These are phyloP conservation scores for Pseudomonodictys pantanalensis DNA, from an alignment of 495 filamentous ascomycete genomes.

Conservation along the genomic window DNA sequence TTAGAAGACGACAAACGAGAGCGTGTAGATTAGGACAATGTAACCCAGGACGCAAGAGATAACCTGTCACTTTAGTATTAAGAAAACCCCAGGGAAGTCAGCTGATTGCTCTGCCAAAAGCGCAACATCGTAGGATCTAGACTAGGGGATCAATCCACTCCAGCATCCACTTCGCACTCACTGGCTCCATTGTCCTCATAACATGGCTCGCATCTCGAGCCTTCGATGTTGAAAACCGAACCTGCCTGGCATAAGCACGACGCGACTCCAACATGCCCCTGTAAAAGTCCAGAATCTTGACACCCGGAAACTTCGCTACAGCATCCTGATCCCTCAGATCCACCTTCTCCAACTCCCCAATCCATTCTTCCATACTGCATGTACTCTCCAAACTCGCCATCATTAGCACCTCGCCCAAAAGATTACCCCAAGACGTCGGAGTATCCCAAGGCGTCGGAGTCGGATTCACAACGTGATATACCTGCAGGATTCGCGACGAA, in stretches of 20 bases:
- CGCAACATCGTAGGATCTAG: no score
- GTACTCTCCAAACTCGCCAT: not conserved
- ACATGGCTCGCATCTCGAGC: not conserved
- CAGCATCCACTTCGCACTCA: not conserved
- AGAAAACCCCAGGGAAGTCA: no score
- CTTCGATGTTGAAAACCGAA: not conserved
- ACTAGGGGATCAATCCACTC: not conserved
- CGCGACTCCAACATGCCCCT: not conserved
- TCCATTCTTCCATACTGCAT: not conserved
- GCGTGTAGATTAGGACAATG: no score
- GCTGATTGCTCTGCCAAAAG: no score
- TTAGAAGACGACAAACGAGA: no score
- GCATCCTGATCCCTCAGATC: not conserved
- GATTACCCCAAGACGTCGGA: not conserved
- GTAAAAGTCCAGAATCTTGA: not conserved
- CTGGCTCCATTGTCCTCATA: not conserved
- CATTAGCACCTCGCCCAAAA: no score
- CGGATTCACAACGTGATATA: slow-evolving; percentile 4
- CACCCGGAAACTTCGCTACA: not conserved
- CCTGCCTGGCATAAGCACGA: not conserved
- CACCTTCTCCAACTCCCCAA: not conserved
- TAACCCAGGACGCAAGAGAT: no score
- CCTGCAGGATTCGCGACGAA: not conserved
- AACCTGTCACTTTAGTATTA: no score
- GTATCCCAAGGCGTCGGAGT: not conserved